Conservation (phyloP, 2,329 filamentous ascomycete genomes). For the Fusarium tjaetaba region DNA sequence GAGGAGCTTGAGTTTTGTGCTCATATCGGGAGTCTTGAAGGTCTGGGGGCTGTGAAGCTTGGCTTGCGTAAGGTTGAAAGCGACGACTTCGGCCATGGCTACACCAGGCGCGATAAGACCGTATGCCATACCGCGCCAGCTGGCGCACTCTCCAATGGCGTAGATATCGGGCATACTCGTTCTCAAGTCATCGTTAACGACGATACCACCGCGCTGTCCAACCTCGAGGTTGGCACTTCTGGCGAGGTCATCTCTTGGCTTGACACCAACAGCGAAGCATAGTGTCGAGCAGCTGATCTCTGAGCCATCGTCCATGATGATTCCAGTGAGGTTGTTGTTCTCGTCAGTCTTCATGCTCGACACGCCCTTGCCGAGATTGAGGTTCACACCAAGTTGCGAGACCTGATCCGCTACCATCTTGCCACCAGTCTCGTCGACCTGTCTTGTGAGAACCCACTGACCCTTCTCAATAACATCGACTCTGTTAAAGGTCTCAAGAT, state of each 20-base stretch:
- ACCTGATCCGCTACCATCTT: constrained; percentile 86
- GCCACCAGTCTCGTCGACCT: constrained; percentile 84
- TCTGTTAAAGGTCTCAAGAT: constrained; percentile 76
- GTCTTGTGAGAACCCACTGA: constrained; percentile 82
- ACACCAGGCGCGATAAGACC: constrained; percentile 89
- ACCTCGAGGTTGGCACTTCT: constrained; percentile 75
- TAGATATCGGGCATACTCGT: constrained; percentile 81
- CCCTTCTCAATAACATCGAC: constrained; percentile 86
- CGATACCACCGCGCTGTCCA: constrained; percentile 77
- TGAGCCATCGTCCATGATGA: constrained; percentile 84
- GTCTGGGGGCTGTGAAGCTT: constrained; percentile 73
- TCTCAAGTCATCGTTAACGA: constrained; percentile 72
- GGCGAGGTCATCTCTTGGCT: constrained; percentile 81
- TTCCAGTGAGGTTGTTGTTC: constrained; percentile 74
- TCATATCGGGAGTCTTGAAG: constrained; percentile 86
- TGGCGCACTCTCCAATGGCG: constrained; percentile 90
- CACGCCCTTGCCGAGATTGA: constrained; percentile 81
- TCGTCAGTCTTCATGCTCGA: constrained; percentile 75
- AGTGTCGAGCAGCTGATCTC: constrained; percentile 80
- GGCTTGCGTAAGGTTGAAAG: constrained; percentile 90
- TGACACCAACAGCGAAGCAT: constrained; percentile 91
- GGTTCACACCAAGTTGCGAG: constrained; percentile 78
- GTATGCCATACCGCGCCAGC: constrained; percentile 87
- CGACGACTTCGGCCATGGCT: constrained; percentile 91
- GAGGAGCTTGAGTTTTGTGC: constrained; percentile 89